Evolutionary conservation across 2,329 filamentous ascomycete genomes (phyloP).

Genomic region (Polytolypa hystricis): DNA sequence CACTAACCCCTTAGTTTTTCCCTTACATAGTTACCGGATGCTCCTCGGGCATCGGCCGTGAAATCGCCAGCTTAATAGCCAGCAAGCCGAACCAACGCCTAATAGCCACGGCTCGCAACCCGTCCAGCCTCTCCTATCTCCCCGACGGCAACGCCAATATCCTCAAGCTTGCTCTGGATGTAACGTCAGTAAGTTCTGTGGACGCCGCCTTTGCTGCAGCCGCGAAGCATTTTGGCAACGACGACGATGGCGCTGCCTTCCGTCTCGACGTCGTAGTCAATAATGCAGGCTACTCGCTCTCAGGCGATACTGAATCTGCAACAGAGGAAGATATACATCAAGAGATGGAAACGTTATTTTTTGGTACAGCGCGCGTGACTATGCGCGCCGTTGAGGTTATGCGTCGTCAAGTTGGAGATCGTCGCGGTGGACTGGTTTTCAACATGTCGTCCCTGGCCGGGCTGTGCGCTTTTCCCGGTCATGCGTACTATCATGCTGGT

Average conservation of each 20-base stretch:
- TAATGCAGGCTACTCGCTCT: slow-evolving; percentile 49
- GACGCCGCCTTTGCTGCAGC: slow-evolving; percentile 28
- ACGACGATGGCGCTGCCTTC: slow-evolving; percentile 14
- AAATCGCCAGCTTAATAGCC: slow-evolving; percentile 23
- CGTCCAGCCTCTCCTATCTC: slow-evolving; percentile 34
- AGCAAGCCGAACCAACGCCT: slow-evolving; percentile 13
- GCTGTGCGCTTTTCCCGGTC: slow-evolving; percentile 24
- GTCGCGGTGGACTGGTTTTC: slow-evolving; percentile 42
- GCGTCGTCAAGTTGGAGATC: slow-evolving; percentile 13
- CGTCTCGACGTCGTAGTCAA: slow-evolving; percentile 51
- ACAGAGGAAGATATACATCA: slow-evolving; percentile 38
- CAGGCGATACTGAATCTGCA: slow-evolving; percentile 43
- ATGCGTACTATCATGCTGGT: slow-evolving; percentile 30
- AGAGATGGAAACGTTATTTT: slow-evolving; percentile 51
- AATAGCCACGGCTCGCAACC: slow-evolving; percentile 39
- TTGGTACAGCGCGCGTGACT: slow-evolving; percentile 46
- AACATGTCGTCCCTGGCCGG: slow-evolving; percentile 47
- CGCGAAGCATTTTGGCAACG: slow-evolving; percentile 35
- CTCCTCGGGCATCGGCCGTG: slow-evolving; percentile 36
- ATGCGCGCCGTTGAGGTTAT: slow-evolving; percentile 17
- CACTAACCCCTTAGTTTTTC: not conserved
- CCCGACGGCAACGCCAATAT: slow-evolving; percentile 24
- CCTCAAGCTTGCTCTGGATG: slow-evolving; percentile 37
- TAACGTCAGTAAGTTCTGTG: slow-evolving; percentile 25
- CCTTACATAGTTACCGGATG: slow-evolving; percentile 33